A percentile compares a stretch with the other conserved stretches of the same genome.
phyloP scores from a whole-genome alignment of 768 basidiomycete genomes.

The Agaricus subrufescens region DNA sequence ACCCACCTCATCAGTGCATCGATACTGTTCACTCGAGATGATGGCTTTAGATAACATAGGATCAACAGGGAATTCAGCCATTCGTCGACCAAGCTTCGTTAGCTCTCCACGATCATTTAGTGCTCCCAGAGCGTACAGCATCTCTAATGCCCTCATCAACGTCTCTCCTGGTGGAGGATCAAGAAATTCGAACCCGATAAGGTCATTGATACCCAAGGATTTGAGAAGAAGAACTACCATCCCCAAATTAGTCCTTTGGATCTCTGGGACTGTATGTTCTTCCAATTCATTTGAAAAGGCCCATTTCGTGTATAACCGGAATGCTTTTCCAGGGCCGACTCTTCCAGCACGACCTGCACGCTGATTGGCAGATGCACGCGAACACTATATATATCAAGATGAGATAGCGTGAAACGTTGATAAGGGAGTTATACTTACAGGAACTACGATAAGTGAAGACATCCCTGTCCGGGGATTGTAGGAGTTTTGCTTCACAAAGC shows the following conservation, averaged over 20 bases:
- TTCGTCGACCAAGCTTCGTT: slow-evolving; percentile 93
- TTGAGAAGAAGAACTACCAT: slow-evolving; percentile 95
- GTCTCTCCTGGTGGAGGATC: slow-evolving; percentile 98
- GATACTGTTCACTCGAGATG: slow-evolving; percentile 90
- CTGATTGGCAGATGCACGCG: slow-evolving; percentile 95
- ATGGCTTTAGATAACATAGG: slow-evolving; percentile 97
- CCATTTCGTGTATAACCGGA: slow-evolving; percentile 99
- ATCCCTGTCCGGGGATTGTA: slow-evolving; percentile 99
- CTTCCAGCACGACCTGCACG: slow-evolving; percentile 96
- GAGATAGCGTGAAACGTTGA: background rate
- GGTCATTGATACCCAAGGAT: slow-evolving; percentile 96
- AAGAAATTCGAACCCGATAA: slow-evolving; percentile 97
- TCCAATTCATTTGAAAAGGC: slow-evolving; percentile 94
- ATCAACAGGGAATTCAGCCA: slow-evolving; percentile 99
- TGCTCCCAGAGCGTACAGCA: slow-evolving; percentile 93
- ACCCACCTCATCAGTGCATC: slow-evolving; percentile 91
- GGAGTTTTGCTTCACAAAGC: slow-evolving; percentile 98
- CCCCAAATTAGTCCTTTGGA: slow-evolving; percentile 96
- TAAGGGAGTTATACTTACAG: slow-evolving; percentile 41
- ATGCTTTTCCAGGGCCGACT: slow-evolving; percentile 96
- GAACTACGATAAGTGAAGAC: slow-evolving; percentile 94
- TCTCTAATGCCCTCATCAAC: slow-evolving; percentile 88
- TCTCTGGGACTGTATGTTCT: slow-evolving; percentile 96
- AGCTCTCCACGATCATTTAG: slow-evolving; percentile 95
- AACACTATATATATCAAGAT: slow-evolving; percentile 55